Evolutionary conservation across 495 filamentous ascomycete species (phyloP), one percentile per base, ranked within the genome.

Genomic region (Tuber magnatum): DNA sequence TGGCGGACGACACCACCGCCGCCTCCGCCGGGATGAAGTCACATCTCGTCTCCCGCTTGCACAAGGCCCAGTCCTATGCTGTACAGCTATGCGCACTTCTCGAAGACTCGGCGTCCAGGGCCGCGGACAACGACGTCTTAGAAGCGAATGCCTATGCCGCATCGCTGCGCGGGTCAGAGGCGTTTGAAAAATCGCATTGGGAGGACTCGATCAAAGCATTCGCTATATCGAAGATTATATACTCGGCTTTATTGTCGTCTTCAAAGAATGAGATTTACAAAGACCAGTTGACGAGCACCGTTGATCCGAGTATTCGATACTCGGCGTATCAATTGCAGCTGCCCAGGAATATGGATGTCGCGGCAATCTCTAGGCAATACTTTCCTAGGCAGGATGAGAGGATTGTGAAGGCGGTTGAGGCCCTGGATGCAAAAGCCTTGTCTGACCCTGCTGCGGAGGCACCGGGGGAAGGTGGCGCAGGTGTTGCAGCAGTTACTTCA

Each of bases 301-400:
- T 97, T 70, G 96, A 99, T 80, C 94, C 94, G 10, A 97, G 94
- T 74, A 91, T 98, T 77, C 90, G 94, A 71, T 98, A 94, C 84
- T 93, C 93, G 4, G 94, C 96, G 8, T 98, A 98, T 84, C 92
- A 97, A 82, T 85, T 91, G 83, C 92, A 93, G 81, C 86, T 96
- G 12, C 91, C 94, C 0, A 89, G 95, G 32, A 96, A 92, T 12
- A 88, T 92, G 74, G 91, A 93, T 18, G 90, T 96, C 48, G 86
- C 92, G 1, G 88, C 89, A 7, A 90, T 98, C 73, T 90, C 94
- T 7, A 89, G 90, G 76, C 89, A 90, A 76, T 88, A 91, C 76
- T 91, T 97, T 84, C 89, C 91, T 18, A 86, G 77, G 73, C 87
- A 93, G 14, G 40, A 73, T 79, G 80, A 86, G 2, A 84, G 88